A percentile compares a stretch with the other conserved stretches of the same genome.
These are phyloP conservation scores for Trifolium repens DNA, from an alignment of 306 rosid genomes.

Conservation along the genomic window DNA sequence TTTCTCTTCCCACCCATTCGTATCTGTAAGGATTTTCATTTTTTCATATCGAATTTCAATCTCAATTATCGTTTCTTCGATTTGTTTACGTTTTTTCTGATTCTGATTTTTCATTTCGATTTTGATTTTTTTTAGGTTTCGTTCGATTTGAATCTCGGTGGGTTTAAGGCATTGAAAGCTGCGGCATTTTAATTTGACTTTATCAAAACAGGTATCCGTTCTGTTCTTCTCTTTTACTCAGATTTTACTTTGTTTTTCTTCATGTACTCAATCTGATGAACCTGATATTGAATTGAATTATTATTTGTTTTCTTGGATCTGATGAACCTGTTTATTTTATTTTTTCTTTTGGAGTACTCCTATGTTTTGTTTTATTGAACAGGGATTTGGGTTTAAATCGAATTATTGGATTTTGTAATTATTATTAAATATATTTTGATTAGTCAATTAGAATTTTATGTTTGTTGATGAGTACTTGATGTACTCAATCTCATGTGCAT, in stretches of 20 bases:
- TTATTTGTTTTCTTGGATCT: constrained; percentile 14
- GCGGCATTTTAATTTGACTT: constrained; percentile 1
- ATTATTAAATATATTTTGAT: too few relatives aligned
- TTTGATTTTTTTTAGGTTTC: constrained; percentile 14
- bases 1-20: not conserved
- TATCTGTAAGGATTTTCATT: not conserved
- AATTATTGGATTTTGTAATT: not conserved
- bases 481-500: not conserved
- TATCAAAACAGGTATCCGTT: constrained; percentile 29
- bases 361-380: not conserved
- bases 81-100: not conserved
- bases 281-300: not conserved
- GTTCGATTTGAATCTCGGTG: not conserved
- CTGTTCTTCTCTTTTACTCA: not conserved
- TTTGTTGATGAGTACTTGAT: not conserved
- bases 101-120: not conserved
- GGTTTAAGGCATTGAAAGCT: constrained; percentile 20
- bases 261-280: too few relatives aligned
- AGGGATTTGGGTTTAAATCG: too few relatives aligned
- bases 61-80: not conserved
- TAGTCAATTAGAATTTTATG: not conserved
- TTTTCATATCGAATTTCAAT: too few relatives aligned
- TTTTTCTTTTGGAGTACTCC: not conserved
- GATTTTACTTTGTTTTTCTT: not conserved
- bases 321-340: not conserved